These are phyloP conservation scores for Combretum micranthum DNA, from an alignment of 345 rosid species.

Conservation along the genomic window DNA sequence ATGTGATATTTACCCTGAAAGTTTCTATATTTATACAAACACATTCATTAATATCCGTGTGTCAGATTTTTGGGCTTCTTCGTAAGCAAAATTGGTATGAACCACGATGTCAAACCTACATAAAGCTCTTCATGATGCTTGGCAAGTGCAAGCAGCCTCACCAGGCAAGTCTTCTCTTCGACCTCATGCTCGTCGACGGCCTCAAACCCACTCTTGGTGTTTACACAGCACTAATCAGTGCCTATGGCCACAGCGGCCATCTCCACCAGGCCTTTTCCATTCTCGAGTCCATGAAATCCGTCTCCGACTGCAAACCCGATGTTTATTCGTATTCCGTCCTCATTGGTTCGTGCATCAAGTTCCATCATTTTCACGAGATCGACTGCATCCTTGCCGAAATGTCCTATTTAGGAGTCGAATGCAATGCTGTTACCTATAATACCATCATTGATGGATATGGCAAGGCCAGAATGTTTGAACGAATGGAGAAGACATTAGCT, in stretches of 20 bases:
- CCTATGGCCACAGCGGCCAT: slow-evolving; percentile 53
- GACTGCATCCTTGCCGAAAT: slow-evolving; percentile 52
- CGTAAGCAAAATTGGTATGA: slow-evolving; percentile 75
- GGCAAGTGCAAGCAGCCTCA: slow-evolving; percentile 65
- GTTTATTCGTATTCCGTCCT: slow-evolving; percentile 66
- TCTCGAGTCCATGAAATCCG: slow-evolving; percentile 65
- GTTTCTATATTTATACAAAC: no score
- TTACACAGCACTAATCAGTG: slow-evolving; percentile 65
- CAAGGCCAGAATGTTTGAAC: slow-evolving; percentile 59
- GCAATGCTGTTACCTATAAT: slow-evolving; percentile 58
- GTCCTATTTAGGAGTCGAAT: slow-evolving; percentile 57
- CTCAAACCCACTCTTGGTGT: slow-evolving; percentile 68
- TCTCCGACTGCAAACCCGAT: slow-evolving; percentile 64
- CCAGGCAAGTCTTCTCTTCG: slow-evolving; percentile 61
- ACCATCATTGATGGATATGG: slow-evolving; percentile 74
- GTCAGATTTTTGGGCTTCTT: slow-evolving; percentile 65
- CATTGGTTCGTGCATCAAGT: slow-evolving; percentile 46
- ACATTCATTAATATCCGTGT: background rate
- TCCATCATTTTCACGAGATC: slow-evolving; percentile 43
- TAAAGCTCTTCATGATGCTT: slow-evolving; percentile 66
- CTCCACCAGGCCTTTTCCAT: slow-evolving; percentile 45
- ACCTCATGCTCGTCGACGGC: slow-evolving; percentile 62
- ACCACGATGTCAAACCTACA: slow-evolving; percentile 61
- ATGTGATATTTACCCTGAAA: no score
- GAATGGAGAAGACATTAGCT: slow-evolving; percentile 53